Base-by-base conservation (phyloP, 257 asterid genomes). In the Prunella vulgaris region DNA sequence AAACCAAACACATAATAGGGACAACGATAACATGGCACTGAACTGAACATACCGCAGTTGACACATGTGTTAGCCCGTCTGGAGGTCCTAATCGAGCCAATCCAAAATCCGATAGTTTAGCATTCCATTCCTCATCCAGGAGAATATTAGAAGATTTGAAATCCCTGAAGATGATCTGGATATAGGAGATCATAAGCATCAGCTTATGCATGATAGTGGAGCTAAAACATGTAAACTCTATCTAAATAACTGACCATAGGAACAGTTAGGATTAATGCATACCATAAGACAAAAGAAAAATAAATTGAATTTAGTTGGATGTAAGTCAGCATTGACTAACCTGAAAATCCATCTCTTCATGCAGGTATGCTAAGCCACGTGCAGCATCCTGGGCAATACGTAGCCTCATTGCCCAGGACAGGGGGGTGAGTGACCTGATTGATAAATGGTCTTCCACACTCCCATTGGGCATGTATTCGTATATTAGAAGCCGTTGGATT, bases 281-380 rank as follows among this genome's bases (percentile, higher is more conserved):
- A 28, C 20, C 14, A 5, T 48, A 60, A 59, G 18, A 44, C 12
- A 49, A 57, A 20, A 30, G 51, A 42, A 3, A 42, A 42, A 42
- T 42, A 42, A 17, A 42, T 14, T 42, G 51, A 13, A 12, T 37
- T 9, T 37, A 37, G 9, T 37, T 10, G 14, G 20, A 33, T 61
- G 17, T 3, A 22, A 46, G 56, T 18, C n/a, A 17, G 25, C 54
- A 12, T 22, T 48, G 68, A 48, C 52, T 30, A 53, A 93, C 99
- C 98, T 94, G 99, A 86, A 94, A 85, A 35, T 89, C 98, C 99
- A 94, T 94, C 77, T 86, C 96, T 72, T 94, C 98, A 10, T 94
- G 99, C 48, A 94, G 78, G 82, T 91, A 91, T 1, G 95, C 78
- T 68, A 94, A 77, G 46, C 99, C 99, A 46, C 92, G 81, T 18